These are phyloP conservation scores for Sorghum bicolor DNA, from an alignment of 176 grass and related monocot species.

Conservation along the genomic window Sorghum_bicolor_NCBIv3 NC_012874.2:1544001-1544500, in stretches of 20 bases:
- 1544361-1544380: not conserved
- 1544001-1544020: not conserved
- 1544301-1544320: not conserved
- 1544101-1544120: not conserved
- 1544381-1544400: not conserved
- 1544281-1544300: not conserved
- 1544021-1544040: not conserved
- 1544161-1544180: not conserved
- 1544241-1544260: not conserved
- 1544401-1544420: constrained; percentile 15
- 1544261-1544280: not conserved
- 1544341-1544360: not conserved
- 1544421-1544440: not conserved
- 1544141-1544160: not conserved
- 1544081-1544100: not conserved
- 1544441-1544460: not conserved
- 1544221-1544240: not conserved
- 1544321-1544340: not conserved
- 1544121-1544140: not conserved
- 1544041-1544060: too few species aligned
- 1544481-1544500: constrained; percentile 55
- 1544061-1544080: too few species aligned
- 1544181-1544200: not conserved
- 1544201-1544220: not conserved
- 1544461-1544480: constrained; percentile 44